Evolutionary conservation across 768 basidiomycete species (phyloP).

Genomic region (Boletus sp.): DNA sequence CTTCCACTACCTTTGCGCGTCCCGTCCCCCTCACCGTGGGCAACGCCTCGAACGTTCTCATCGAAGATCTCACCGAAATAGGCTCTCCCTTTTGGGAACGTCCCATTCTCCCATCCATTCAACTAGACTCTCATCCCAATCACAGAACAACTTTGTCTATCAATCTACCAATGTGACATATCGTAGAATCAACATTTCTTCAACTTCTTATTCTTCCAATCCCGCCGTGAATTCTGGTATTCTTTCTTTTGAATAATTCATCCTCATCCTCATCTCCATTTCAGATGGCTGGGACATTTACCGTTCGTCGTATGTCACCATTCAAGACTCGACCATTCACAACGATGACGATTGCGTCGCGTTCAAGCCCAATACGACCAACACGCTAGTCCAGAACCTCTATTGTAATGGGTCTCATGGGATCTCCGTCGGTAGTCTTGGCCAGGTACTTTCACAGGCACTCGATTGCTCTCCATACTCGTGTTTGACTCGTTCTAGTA

Average conservation of each 20-base stretch:
- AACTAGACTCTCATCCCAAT: not conserved
- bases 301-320: conserved; percentile 33
- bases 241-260: not conserved
- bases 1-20: conserved; percentile 31
- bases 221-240: conserved; percentile 36
- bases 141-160: conserved; percentile 40
- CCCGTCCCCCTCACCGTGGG: conserved; percentile 44
- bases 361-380: conserved; percentile 33
- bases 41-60: conserved; percentile 39
- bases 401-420: conserved; percentile 39
- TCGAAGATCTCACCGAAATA: conserved; percentile 38
- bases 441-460: conserved; percentile 28
- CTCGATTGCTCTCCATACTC: not conserved
- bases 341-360: conserved; percentile 42
- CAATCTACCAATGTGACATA: conserved; percentile 41
- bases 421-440: conserved; percentile 49
- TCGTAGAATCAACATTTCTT: conserved; percentile 35
- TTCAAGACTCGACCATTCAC: conserved; percentile 37
- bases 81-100: conserved; percentile 43
- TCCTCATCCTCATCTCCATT: not conserved
- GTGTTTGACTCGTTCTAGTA: conserved; percentile 23
- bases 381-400: conserved; percentile 40
- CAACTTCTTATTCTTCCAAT: conserved; percentile 33
- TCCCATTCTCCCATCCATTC: not conserved
- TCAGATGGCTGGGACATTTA: conserved; percentile 51